Evolutionary conservation across 805 yeast genomes (phyloP), one percentile per base, ranked within the genome.

Genomic region (Starmera quercuum): DNA sequence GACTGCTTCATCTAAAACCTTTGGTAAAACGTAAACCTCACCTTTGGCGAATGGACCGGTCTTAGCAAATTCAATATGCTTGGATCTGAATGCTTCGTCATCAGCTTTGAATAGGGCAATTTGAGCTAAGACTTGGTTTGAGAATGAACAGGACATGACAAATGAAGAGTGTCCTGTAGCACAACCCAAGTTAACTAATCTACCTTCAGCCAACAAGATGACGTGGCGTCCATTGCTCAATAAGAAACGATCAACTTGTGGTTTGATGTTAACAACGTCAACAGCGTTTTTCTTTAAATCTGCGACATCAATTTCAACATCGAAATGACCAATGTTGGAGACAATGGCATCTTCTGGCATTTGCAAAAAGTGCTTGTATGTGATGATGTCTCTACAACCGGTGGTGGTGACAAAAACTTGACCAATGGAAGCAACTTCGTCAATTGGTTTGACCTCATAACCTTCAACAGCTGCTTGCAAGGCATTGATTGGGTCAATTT

Each of bases 281-380:
- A 71, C 76, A 57, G 97, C 95, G 68, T 87, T 86, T 40, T 78
- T 83, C 78, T 87, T 87, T 66, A 90, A 75, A 96, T 97, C 88
- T 60, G 97, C 97, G 56, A 90, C 97, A 68, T 90, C 98, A 55
- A 90, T 92, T 77, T 90, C 98, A 59, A 92, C 86, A 70, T 90
- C 98, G 56, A 90, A 90, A 74, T 90, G 98, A 66, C 98, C 98
- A 71, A 90, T 90, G 94, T 90, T 90, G 74, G 96, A 92, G 47
- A 90, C 98, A 64, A 90, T 92, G 55, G 98, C 97, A 63, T 90
- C 98, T 70, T 90, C 95, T 68, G 97, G 97, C 98, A 90, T 92
- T 54, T 66, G 68, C 53, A 70, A 70, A 66, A 90, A 90, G 73
- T 88, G 95, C 54, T 70, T 72, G 59, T 84, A 83, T 49, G 83